These are phyloP conservation scores for Mimosa bimucronata DNA, from an alignment of 306 rosid species.

Conservation along the genomic window DNA sequence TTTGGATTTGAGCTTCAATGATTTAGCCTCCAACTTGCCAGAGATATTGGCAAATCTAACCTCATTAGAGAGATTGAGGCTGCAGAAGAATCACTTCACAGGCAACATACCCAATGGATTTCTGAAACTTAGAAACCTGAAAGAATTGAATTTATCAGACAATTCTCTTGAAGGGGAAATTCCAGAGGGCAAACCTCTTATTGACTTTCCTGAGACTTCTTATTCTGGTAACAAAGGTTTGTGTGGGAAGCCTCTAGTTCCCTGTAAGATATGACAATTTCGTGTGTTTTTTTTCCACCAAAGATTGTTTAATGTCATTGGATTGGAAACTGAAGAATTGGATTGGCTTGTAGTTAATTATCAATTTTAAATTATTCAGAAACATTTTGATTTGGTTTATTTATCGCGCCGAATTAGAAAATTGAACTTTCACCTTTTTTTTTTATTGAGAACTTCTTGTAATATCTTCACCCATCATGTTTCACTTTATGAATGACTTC, in stretches of 20 bases:
- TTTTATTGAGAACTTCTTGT: not conserved
- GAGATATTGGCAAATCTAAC: conserved; percentile 51
- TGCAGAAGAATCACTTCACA: conserved; percentile 61
- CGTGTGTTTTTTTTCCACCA: not conserved
- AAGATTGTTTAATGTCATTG: not conserved
- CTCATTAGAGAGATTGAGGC: conserved; percentile 56
- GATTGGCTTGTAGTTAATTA: not conserved
- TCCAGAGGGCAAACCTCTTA: conserved; percentile 62
- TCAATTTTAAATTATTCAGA: conserved; percentile 4
- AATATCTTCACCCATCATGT: not conserved
- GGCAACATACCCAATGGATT: conserved; percentile 65
- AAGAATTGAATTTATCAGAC: conserved; percentile 59
- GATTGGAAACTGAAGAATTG: conserved; percentile 12
- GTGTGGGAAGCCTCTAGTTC: conserved; percentile 75
- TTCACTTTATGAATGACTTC: not conserved
- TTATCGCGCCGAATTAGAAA: not conserved
- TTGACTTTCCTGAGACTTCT: conserved; percentile 60
- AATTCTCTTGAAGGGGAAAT: conserved; percentile 77
- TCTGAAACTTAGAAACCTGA: conserved; percentile 54
- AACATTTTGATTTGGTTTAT: not conserved
- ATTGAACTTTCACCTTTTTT: not conserved
- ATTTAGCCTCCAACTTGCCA: conserved; percentile 55
- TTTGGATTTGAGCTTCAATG: conserved; percentile 70
- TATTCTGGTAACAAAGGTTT: conserved; percentile 67
- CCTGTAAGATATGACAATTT: conserved; percentile 53